Conservation (phyloP, 2,329 filamentous ascomycete genomes). For the Ceratocystis ficicola region DNA sequence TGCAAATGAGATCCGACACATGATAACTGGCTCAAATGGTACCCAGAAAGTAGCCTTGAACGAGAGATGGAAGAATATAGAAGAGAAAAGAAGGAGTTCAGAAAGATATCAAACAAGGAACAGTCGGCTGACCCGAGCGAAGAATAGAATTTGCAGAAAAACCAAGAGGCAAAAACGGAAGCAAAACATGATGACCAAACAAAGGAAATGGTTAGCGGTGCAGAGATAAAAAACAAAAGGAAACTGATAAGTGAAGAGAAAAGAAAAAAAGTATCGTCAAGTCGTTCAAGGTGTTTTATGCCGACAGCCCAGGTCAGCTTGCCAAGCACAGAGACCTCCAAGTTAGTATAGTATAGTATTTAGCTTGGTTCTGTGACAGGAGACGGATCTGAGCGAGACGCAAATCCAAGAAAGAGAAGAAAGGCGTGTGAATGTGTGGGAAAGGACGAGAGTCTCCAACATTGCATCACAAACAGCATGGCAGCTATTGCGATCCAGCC, state of each 20-base stretch:
- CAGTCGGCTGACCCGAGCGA: constrained; percentile 11
- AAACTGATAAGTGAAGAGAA: constrained; percentile 8
- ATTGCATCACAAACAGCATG: background rate
- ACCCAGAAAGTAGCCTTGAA: constrained; percentile 6
- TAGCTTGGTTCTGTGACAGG: background rate
- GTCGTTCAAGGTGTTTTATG: constrained; percentile 20
- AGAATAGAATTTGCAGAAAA: background rate
- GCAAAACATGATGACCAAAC: constrained; percentile 10
- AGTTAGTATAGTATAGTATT: background rate
- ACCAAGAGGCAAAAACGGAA: constrained; percentile 2
- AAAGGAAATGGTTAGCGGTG: constrained; percentile 4
- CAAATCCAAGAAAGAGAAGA: constrained; percentile 16
- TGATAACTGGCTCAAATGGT: constrained; percentile 7
- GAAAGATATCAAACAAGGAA: constrained; percentile 15
- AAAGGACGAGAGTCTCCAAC: background rate
- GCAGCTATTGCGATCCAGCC: background rate
- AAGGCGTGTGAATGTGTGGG: background rate
- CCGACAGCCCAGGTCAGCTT: constrained; percentile 8
- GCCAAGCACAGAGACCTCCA: constrained; percentile 2
- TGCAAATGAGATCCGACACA: constrained; percentile 15
- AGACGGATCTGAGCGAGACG: constrained; percentile 7
- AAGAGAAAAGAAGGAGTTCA: constrained; percentile 4
- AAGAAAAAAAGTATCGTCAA: constrained; percentile 18
- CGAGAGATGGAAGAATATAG: constrained; percentile 3
- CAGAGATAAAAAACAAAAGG: constrained; percentile 4